phyloP scores from a whole-genome alignment of 345 rosid species.

The Cardiospermum halicacabum region DNA sequence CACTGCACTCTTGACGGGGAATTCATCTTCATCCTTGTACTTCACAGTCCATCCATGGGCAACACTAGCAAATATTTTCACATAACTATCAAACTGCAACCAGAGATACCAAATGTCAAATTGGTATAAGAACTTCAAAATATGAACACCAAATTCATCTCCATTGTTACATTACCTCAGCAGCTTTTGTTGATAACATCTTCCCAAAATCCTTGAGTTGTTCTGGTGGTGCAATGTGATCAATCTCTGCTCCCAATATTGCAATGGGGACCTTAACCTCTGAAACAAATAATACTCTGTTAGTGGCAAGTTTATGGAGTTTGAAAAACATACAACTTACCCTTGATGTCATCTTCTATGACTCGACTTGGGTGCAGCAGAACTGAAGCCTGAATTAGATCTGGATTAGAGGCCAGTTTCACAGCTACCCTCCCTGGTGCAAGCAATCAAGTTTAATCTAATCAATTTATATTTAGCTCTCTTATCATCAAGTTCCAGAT shows the following conservation, averaged over 20 bases:
- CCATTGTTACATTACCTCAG: slow-evolving; percentile 39
- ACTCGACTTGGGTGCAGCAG: slow-evolving; percentile 74
- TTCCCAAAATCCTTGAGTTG: slow-evolving; percentile 46
- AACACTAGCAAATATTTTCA: slow-evolving; percentile 53
- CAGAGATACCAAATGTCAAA: neutral
- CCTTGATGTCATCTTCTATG: slow-evolving; percentile 59
- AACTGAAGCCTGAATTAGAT: slow-evolving; percentile 55
- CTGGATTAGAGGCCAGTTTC: slow-evolving; percentile 49
- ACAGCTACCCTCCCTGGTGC: slow-evolving; percentile 82
- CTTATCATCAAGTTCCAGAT: neutral
- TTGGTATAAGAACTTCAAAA: neutral
- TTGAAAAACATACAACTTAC: slow-evolving; percentile 27
- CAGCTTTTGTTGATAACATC: slow-evolving; percentile 28
- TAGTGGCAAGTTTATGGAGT: neutral
- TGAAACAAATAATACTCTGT: too few relatives aligned
- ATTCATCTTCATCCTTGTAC: slow-evolving; percentile 43
- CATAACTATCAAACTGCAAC: slow-evolving; percentile 19
- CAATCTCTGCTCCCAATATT: slow-evolving; percentile 54
- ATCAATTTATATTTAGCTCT: neutral
- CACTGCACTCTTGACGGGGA: slow-evolving; percentile 46
- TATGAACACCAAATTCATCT: too few relatives aligned
- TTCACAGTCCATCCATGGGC: slow-evolving; percentile 64
- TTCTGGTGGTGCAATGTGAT: slow-evolving; percentile 35
- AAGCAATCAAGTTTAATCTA: neutral
- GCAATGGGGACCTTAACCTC: slow-evolving; percentile 46